Base-by-base conservation (phyloP, 805 yeast genomes). In the Grigorovia yakushimaensis region DNA sequence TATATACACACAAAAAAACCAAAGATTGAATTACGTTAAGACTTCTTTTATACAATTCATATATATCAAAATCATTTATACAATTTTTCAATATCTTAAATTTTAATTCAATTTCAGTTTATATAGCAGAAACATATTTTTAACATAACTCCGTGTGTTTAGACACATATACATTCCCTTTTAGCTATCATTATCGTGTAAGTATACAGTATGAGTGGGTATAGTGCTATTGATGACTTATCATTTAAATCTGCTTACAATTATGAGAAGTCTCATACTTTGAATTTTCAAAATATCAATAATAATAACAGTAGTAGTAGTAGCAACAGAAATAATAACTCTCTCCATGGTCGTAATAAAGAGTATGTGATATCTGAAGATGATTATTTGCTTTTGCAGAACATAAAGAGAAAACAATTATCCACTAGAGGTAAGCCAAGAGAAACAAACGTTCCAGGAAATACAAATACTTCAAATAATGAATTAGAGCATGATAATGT, bases 1-100 rank as follows among this genome's bases (percentile, higher is more conserved):
- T 68, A 75, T 54, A 57, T 82, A 55, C 72, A 81, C 60, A 77
- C 73, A 55, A 81, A 81, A 62, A 82, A 82, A 59, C 73, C 76
- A 46, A 72, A 88, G 53, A 84, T 88, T 54, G 81, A 76, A 46
- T 60, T 81, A 41, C 65, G 63, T 53, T 65, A 50, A 47, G 4
- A 27, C 33, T 10, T 27, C 9, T 7, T 27, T 7, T 27, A 27
- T 10, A 4, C 9, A 7, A 15, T 10, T 15, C 33, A 27, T 27
- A 27, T 27, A 27, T 10, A 27, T 15, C 13, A 27, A n/a, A n/a
- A n/a, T 5, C 33, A 27, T 24, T 24, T 27, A 27, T 7, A n/a
- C n/a, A n/a, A n/a, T n/a, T n/a, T n/a, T n/a, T n/a, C n/a, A n/a
- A n/a, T n/a, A n/a, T n/a, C n/a, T n/a, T n/a, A n/a, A n/a, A n/a